Percentiles rank a stretch among this genome's conserved stretches.
These are phyloP conservation scores for Syzygium aqueum DNA, from an alignment of 345 rosid genomes.

Conservation along the genomic window DNA sequence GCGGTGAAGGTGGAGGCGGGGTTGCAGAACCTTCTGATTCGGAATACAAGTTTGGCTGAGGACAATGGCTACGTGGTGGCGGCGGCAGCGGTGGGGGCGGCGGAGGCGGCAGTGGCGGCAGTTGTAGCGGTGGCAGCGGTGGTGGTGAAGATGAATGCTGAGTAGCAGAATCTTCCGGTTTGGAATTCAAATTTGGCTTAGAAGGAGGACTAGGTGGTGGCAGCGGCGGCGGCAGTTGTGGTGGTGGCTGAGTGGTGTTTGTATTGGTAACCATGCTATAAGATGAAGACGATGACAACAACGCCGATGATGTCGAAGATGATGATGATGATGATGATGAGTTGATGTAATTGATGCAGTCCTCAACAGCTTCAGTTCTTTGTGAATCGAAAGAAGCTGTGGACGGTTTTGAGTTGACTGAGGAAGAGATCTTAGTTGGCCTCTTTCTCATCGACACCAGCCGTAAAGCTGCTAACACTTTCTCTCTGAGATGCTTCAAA, in stretches of 20 bases:
- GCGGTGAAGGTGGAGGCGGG: neutral
- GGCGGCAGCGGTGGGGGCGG: accelerated
- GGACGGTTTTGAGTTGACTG: constrained; percentile 20
- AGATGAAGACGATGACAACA: constrained; percentile 3
- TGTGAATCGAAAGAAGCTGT: constrained; percentile 33
- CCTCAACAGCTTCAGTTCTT: constrained; percentile 65
- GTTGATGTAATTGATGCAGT: constrained; percentile 80
- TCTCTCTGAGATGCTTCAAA: constrained; percentile 36
- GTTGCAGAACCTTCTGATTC: neutral
- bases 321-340: constrained; percentile 28
- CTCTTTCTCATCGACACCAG: constrained; percentile 27
- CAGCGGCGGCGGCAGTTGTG: neutral
- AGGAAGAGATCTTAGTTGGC: constrained; percentile 23
- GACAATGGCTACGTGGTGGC: neutral
- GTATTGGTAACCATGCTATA: neutral
- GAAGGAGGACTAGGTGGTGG: neutral
- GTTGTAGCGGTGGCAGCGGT: neutral
- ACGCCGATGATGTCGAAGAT: constrained; percentile 38
- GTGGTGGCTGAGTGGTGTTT: neutral
- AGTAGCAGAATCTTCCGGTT: neutral
- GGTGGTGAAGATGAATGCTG: neutral
- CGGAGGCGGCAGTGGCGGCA: accelerated
- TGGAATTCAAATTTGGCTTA: neutral
- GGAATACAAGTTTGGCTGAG: neutral
- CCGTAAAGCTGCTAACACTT: constrained; percentile 27